phyloP scores from a whole-genome alignment of 2,329 filamentous ascomycete genomes.

The Alternaria metachromatica region DNA sequence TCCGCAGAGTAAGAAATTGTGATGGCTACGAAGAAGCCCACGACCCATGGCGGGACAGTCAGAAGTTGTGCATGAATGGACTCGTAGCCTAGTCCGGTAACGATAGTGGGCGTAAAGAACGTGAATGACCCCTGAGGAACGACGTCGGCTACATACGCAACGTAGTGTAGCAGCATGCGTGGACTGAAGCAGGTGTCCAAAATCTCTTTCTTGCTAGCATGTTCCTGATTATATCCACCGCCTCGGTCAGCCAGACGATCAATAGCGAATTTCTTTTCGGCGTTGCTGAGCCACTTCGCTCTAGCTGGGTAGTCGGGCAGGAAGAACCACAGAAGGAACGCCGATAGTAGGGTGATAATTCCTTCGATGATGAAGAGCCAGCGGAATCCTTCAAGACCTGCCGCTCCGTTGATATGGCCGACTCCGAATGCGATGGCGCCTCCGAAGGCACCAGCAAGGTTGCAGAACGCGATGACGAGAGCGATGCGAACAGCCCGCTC shows the following conservation, averaged over 20 bases:
- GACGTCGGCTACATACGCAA: constrained; percentile 2
- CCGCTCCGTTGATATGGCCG: constrained; percentile 47
- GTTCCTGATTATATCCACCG: constrained; percentile 3
- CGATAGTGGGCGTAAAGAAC: constrained; percentile 69
- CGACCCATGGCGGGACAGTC: constrained; percentile 64
- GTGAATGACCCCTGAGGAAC: constrained; percentile 51
- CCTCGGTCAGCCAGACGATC: constrained; percentile 1
- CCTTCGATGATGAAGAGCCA: constrained; percentile 25
- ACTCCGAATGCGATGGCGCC: constrained; percentile 62
- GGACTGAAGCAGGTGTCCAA: background rate
- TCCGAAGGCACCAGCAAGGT: constrained; percentile 61
- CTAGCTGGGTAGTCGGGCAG: constrained; percentile 59
- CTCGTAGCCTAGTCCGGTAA: constrained; percentile 62
- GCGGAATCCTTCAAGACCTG: constrained; percentile 41
- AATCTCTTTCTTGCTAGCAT: background rate
- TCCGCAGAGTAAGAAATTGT: constrained; percentile 25
- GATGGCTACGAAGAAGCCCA: constrained; percentile 54
- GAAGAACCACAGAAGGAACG: constrained; percentile 51
- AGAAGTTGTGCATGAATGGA: constrained; percentile 67
- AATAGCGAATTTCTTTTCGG: constrained; percentile 7
- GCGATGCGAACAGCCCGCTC: constrained; percentile 66
- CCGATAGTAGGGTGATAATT: constrained; percentile 12
- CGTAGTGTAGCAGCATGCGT: constrained; percentile 2
- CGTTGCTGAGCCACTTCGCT: constrained; percentile 49
- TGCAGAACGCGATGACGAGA: constrained; percentile 31